Evolutionary conservation across 2,329 filamentous ascomycete species (phyloP), one percentile per base, ranked within the genome.

Genomic region (Escovopsis sp.): DNA sequence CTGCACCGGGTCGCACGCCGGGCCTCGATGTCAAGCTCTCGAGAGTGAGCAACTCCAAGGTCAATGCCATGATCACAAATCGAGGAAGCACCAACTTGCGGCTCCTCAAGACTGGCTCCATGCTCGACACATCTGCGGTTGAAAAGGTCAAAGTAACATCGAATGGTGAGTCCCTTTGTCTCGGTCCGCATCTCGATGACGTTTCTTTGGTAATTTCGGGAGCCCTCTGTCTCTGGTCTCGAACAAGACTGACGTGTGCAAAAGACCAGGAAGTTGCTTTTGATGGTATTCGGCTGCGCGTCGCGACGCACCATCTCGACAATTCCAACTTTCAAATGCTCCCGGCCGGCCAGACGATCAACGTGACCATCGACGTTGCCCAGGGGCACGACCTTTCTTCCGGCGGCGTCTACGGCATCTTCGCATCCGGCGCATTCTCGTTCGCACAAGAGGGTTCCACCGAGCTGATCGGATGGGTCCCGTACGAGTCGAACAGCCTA

Each of bases 401-500:
- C 6, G 66, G 68, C 34, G 75, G 74, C 39, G 56, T 59, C 34
- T 74, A 73, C 48, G 65, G 66, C 36, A 52, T 82, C 33, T 60
- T 65, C 36, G 63, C 72, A 5, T 55, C 57, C 4, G 77, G 77
- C 5, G 60, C 63, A 10, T 61, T 80, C 30, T 66, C 70, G 8
- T 68, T 66, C 37, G 69, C 74, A 21, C 58, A 62, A 16, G 57
- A 57, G 30, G 59, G 64, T 46, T 64, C 61, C 15, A 72, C 62
- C 32, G 56, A 65, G 28, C 62, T 81, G 26, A 52, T 65, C 9
- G 72, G 69, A 33, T 65, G 63, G 31, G 51, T 79, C 3, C 51
- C 64, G 10, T 80, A 68, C 56, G 56, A 62, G 35, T 74, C 70
- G 48, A 79, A 80, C 56, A 60, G 62, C 13, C 53, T 80, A 33